These are phyloP conservation scores for Symbiodinium natans DNA, from an alignment of 73 alveolate species.

Conservation along the genomic window DNA sequence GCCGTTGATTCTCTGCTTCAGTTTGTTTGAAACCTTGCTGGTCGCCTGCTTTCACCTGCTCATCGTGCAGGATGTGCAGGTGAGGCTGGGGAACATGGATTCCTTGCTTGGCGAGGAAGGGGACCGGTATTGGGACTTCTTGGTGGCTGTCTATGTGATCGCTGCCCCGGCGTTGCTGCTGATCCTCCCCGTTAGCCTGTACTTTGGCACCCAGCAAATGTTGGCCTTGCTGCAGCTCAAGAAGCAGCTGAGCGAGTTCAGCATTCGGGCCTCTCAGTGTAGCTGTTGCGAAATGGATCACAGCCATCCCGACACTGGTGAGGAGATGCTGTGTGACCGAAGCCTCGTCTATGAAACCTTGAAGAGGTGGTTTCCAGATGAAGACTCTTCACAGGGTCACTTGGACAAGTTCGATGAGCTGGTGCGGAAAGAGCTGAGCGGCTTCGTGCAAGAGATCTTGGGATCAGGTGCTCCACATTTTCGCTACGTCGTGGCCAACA, in stretches of 20 bases:
- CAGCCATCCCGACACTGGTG: neutral
- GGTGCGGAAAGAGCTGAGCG: neutral
- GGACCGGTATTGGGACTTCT: constrained; percentile 8
- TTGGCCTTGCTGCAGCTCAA: neutral
- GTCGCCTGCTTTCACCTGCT: neutral
- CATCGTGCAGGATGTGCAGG: constrained; percentile 12
- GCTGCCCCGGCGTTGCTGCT: constrained; percentile 4
- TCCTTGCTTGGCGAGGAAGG: neutral
- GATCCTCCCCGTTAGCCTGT: neutral
- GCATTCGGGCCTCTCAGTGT: neutral
- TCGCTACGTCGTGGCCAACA: constrained; percentile 4
- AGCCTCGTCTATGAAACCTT: neutral
- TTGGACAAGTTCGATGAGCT: constrained; percentile 6
- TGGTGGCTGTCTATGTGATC: neutral
- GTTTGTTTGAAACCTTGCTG: neutral
- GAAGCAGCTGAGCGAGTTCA: neutral
- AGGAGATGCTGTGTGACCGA: neutral
- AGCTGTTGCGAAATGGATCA: constrained; percentile 11
- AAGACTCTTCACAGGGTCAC: neutral
- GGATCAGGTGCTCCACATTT: constrained; percentile 9
- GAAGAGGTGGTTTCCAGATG: constrained; percentile 12
- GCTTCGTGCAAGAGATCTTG: neutral
- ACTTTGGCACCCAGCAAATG: neutral
- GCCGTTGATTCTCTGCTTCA: constrained; percentile 6
- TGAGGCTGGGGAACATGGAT: neutral